Evolutionary conservation across 192 early-diverging fungal species (phyloP), one percentile per base, ranked within the genome.

Genomic region (Thoreauomyces humboldtii): DNA sequence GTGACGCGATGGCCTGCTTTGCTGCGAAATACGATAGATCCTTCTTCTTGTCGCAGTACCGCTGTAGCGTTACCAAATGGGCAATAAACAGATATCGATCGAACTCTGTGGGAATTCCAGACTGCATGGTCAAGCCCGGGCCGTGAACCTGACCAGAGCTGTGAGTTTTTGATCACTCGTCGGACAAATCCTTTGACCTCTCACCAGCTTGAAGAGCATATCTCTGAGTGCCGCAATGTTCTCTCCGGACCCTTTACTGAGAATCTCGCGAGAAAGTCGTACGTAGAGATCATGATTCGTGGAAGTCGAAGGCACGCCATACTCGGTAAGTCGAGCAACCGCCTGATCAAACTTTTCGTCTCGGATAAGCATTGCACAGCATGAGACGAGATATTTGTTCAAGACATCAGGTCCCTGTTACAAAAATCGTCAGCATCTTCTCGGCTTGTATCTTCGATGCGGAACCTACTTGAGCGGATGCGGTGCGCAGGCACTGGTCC

Each of bases 401-500:
- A 86, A 43, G 14, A 78, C 52, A 1, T 76, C 81, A 7, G 55
- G 32, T 12, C 79, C 69, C 71, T 79, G 24, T 12, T 25, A 6
- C 5, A 3, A 12, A 37, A 45, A 31, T 41, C n/a, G 38, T n/a
- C n/a, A 9, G n/a, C 9, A 41, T 41, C 38, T n/a, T 41, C 38
- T 41, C 38, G 9, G 38, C 9, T 41, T 17, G 9, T 17, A 41
- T 41, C 38, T 12, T 9, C 38, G 38, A 9, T 9, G 38, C 38
- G 17, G 17, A 57, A 31, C 59, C 24, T 73, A 58, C 73, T 61
- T 76, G 66, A 24, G 29, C 21, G 19, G 74, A 28, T 0, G 85
- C 82, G 15, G 64, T 79, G 24, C 83, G 82, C 24, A 87, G 56
- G 63, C 85, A 87, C 54, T 78, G 77, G 29, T 86, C 85, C 85